A percentile compares a stretch with the other conserved stretches of the same genome.
Conservation (phyloP, 257 asterid genomes). For the Nicotiana tomentosiformis region DNA sequence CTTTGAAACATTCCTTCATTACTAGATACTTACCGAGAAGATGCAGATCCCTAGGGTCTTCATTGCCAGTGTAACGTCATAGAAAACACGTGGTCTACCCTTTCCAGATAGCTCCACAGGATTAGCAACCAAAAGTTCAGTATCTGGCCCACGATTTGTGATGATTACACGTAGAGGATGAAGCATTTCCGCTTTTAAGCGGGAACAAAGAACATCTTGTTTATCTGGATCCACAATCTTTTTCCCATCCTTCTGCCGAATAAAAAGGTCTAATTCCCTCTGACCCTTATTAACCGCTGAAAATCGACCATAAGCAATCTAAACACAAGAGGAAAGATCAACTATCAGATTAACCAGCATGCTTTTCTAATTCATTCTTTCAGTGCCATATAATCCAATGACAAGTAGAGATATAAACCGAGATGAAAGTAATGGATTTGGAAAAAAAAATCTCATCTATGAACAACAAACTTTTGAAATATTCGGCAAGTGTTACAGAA, state of each 20-base stretch:
- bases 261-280: constrained; percentile 71
- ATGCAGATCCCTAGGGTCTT: constrained; percentile 69
- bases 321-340: constrained; percentile 4
- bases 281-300: constrained; percentile 49
- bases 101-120: constrained; percentile 83
- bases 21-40: constrained; percentile 50
- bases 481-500: background rate
- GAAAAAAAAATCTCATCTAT: background rate
- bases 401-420: background rate
- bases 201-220: constrained; percentile 57
- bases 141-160: constrained; percentile 70
- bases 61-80: constrained; percentile 61
- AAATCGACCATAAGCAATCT: constrained; percentile 77
- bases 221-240: constrained; percentile 78
- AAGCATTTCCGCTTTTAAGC: constrained; percentile 67
- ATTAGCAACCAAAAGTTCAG: constrained; percentile 81
- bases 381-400: background rate
- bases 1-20: background rate
- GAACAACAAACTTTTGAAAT: background rate
- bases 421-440: background rate
- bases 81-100: constrained; percentile 85
- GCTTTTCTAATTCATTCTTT: background rate
- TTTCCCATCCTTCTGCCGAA: constrained; percentile 58
- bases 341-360: background rate
- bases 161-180: constrained; percentile 75